Evolutionary conservation across 2,329 filamentous ascomycete species (phyloP).

Genomic region (Talaromyces islandicus): DNA sequence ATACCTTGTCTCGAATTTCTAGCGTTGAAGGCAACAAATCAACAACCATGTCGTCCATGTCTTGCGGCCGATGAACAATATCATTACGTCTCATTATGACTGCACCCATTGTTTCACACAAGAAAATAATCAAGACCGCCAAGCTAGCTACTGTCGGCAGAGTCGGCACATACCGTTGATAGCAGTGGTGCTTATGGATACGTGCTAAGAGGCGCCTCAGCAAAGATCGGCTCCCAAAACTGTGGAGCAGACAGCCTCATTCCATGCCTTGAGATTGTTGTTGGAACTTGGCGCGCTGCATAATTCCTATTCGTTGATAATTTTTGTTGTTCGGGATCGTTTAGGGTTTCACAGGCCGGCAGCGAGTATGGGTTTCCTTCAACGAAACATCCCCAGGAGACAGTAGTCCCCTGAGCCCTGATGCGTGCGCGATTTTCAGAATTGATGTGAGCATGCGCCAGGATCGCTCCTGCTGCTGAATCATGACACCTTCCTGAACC

Average conservation of each 20-base stretch:
- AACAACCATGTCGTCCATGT: background rate
- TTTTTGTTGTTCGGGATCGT: background rate
- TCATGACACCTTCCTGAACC: background rate
- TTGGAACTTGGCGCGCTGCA: too few species aligned
- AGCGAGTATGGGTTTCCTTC: background rate
- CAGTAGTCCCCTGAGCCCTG: background rate
- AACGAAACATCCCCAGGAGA: background rate
- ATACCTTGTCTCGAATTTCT: too few species aligned
- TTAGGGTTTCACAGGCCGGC: background rate
- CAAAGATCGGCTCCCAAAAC: background rate
- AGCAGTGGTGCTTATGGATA: background rate
- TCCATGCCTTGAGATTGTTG: background rate
- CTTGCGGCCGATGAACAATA: background rate
- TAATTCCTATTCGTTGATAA: background rate
- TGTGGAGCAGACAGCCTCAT: background rate
- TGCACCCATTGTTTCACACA: too few species aligned
- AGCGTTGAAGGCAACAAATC: background rate
- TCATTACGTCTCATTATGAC: too few species aligned
- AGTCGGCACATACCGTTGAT: background rate
- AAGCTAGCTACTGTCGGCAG: background rate
- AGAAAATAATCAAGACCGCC: background rate
- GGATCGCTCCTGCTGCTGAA: background rate
- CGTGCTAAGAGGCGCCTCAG: background rate
- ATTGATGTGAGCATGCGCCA: background rate
- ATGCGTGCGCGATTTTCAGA: background rate